phyloP scores from a whole-genome alignment of 805 yeast genomes.

The Wickerhamomyces silvicola region DNA sequence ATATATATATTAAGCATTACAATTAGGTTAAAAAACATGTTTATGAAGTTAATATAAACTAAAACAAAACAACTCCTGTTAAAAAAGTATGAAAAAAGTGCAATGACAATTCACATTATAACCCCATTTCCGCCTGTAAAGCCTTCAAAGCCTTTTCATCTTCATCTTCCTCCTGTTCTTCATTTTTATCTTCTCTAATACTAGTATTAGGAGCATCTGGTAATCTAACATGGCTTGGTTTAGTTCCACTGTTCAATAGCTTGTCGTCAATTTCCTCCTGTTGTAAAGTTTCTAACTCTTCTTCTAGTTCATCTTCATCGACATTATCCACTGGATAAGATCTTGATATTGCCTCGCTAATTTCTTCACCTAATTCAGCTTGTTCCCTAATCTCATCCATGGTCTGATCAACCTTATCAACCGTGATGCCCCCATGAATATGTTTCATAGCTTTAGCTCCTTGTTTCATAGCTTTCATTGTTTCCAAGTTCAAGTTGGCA shows the following conservation, averaged over 20 bases:
- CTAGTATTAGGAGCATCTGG: constrained; percentile 42
- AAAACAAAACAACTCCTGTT: too few species aligned
- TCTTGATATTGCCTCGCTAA: constrained; percentile 91
- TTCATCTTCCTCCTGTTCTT: constrained; percentile 59
- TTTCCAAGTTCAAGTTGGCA: constrained; percentile 94
- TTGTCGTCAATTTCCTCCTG: constrained; percentile 68
- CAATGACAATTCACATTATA: constrained; percentile 31
- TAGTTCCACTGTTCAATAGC: constrained; percentile 39
- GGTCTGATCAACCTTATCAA: constrained; percentile 93
- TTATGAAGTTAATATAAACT: too few species aligned
- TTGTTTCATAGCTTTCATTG: constrained; percentile 98
- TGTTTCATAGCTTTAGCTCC: constrained; percentile 96
- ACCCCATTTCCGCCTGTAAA: constrained; percentile 82
- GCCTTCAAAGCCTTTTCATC: constrained; percentile 79
- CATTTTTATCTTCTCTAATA: constrained; percentile 20
- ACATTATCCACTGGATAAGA: constrained; percentile 76
- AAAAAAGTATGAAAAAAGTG: too few species aligned
- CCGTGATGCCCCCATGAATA: constrained; percentile 90
- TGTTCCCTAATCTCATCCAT: constrained; percentile 98
- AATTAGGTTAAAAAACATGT: too few species aligned
- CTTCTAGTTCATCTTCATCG: constrained; percentile 91
- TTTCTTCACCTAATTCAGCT: constrained; percentile 90
- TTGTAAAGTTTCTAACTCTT: constrained; percentile 83
- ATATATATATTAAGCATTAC: too few species aligned
- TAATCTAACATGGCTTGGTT: constrained; percentile 24